Evolutionary conservation across 495 filamentous ascomycete species (phyloP), one percentile per base, ranked within the genome.

Genomic region (Extremus antarcticus): DNA sequence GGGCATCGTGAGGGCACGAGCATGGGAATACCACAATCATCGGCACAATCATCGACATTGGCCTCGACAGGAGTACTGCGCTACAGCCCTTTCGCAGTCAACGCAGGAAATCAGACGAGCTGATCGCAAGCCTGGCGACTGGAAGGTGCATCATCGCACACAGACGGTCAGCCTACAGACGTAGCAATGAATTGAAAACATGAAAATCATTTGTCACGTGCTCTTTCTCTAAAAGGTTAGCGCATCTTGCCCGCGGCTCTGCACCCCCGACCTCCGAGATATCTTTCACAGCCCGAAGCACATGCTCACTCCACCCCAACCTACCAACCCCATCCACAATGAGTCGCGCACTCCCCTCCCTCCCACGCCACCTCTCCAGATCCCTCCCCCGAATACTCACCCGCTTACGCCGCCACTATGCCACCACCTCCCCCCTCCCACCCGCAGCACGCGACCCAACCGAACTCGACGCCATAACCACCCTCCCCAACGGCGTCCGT

Each of bases 401-500:
- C 7, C 29, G 15, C 7, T 39, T 38, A 29, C 57, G 57, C n/a
- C n/a, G n/a, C 17, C 48, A 40, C 9, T 62, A 62, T 53, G 59
- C 59, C 16, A 62, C 59, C 25, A 48, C 46, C 25, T 53, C 58
- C 19, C 9, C 9, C 25, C 32, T 22, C 10, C 47, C 53, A 13
- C 51, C 43, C 2, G 7, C 9, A 10, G 10, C 46, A 11, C 51
- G 43, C 29, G 92, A 97, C 66, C 88, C 90, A 11, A 83, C 81
- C 25, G 87, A 94, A 56, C 78, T 94, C 61, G 90, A 96, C 71
- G 76, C 84, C 63, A 83, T 97, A 60, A 94, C 90, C 29, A 89
- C 82, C 8, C 81, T 99, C 23, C 75, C 90, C 49, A 99, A 99
- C 80, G 92, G 92, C 64, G 70, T 97, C 53, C 86, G 92, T 39